Conservation (phyloP, 306 rosid genomes). For the Rubus idaeus region DNA sequence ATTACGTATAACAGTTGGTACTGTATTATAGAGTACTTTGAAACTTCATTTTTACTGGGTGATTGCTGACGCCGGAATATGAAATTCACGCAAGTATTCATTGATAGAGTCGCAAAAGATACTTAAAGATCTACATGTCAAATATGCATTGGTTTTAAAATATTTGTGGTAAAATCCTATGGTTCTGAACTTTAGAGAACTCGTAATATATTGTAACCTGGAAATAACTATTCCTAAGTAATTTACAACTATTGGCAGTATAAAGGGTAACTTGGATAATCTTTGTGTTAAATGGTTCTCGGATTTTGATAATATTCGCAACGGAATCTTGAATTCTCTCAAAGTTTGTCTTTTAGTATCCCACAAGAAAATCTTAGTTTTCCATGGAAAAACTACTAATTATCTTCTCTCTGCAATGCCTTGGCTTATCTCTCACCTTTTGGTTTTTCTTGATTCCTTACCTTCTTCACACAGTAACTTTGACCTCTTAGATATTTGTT, state of each 20-base stretch:
- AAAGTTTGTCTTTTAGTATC: background rate
- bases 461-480: background rate
- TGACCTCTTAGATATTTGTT: background rate
- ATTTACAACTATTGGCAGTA: background rate
- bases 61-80: background rate
- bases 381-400: background rate
- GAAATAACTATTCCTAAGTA: constrained; percentile 1
- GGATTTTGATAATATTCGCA: background rate
- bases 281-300: background rate
- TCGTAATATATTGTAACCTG: background rate
- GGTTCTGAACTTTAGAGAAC: background rate
- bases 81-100: background rate
- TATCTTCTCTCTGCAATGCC: background rate
- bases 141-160: background rate
- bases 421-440: background rate
- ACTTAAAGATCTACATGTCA: background rate
- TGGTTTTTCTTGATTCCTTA: background rate
- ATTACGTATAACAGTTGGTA: background rate
- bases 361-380: background rate
- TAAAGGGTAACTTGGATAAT: background rate
- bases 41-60: background rate
- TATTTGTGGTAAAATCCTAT: background rate
- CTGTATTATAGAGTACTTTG: background rate
- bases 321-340: background rate
- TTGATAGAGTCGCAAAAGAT: background rate